phyloP scores from a whole-genome alignment of 1,284 basidiomycete species.

The Leccinum olivaceoglutinosum region DNA sequence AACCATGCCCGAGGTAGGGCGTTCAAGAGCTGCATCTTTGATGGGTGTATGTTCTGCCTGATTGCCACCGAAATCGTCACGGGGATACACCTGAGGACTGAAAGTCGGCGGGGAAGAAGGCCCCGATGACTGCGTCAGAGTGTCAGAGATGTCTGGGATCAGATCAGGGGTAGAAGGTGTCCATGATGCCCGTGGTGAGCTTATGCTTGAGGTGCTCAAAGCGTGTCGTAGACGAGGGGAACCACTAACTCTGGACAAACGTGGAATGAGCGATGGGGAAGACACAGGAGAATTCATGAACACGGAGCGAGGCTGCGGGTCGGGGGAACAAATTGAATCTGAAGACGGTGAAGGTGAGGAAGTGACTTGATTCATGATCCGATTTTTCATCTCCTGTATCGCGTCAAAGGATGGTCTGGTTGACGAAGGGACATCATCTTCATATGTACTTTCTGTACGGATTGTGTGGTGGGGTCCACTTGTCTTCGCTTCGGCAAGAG shows the following conservation, averaged over 20 bases:
- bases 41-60: constrained; percentile 9
- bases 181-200: constrained; percentile 28
- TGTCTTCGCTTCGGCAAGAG: constrained; percentile 3
- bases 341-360: constrained; percentile 27
- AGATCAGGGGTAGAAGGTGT: constrained; percentile 54
- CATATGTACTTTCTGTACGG: constrained; percentile 3
- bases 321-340: constrained; percentile 16
- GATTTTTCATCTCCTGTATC: constrained; percentile 59
- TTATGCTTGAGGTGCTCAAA: constrained; percentile 27
- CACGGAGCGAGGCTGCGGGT: constrained; percentile 7
- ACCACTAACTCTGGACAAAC: constrained; percentile 20
- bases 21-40: constrained; percentile 8
- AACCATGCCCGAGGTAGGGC: constrained; percentile 8
- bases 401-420: constrained; percentile 41
- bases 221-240: constrained; percentile 27
- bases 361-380: constrained; percentile 40
- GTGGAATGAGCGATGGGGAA: constrained; percentile 30
- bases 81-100: constrained; percentile 25
- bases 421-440: constrained; percentile 25
- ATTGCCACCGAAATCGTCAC: constrained; percentile 11
- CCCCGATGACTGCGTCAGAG: constrained; percentile 48
- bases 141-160: constrained; percentile 56
- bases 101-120: constrained; percentile 50
- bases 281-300: constrained; percentile 10
- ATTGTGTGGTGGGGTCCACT: constrained; percentile 4